Conservation (phyloP, 2,329 filamentous ascomycete species). For the Fusarium graminum region DNA sequence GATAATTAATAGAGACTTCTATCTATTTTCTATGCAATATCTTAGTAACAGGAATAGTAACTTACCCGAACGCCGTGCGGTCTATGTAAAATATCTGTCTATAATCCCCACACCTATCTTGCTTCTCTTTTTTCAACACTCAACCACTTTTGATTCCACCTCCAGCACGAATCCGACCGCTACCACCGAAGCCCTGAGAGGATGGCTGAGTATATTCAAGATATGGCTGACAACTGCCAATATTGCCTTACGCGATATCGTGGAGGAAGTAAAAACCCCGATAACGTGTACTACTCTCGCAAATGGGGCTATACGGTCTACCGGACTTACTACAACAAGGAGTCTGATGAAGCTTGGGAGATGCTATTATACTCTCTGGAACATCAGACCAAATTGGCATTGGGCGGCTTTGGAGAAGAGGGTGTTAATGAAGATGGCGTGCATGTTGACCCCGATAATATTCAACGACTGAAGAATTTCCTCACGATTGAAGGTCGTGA, state of each 20-base stretch:
- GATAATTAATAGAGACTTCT: not conserved
- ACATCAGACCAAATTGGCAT: not conserved
- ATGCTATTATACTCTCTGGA: not conserved
- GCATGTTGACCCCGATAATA: not conserved
- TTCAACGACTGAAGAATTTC: not conserved
- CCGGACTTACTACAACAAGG: not conserved
- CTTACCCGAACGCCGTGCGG: not conserved
- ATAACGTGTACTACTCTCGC: not conserved
- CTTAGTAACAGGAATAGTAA: not conserved
- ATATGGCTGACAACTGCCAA: not conserved
- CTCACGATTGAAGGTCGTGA: not conserved
- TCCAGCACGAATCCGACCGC: not conserved
- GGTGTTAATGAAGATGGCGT: not conserved
- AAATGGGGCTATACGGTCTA: conserved; percentile 6
- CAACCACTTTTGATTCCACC: not conserved
- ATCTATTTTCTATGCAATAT: not conserved
- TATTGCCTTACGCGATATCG: not conserved
- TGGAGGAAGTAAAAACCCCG: not conserved
- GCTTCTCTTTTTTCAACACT: not conserved
- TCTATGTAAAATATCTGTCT: not conserved
- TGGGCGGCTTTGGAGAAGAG: not conserved
- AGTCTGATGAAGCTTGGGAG: not conserved
- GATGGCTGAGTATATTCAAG: not conserved
- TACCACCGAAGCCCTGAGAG: too few relatives aligned
- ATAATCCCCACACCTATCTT: not conserved